Percentiles rank a stretch among this genome's conserved stretches.
Conservation (phyloP, 2,329 filamentous ascomycete species). For the Fusarium proliferatum region DNA sequence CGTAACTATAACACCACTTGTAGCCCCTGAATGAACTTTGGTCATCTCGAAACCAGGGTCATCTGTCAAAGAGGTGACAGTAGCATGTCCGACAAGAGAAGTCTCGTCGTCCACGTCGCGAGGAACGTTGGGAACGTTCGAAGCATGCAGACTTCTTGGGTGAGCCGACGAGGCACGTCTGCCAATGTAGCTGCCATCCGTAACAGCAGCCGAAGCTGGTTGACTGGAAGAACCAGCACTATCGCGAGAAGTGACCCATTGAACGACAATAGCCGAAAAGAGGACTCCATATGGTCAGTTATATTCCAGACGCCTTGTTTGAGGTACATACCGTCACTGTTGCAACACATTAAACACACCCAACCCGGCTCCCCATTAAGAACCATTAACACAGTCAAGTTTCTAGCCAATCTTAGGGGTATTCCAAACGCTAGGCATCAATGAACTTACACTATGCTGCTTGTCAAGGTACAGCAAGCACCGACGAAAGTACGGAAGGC, state of each 20-base stretch:
- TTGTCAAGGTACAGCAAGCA: slow-evolving; percentile 65
- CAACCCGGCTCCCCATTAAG: slow-evolving; percentile 71
- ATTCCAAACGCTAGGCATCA: neutral
- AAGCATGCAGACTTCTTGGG: slow-evolving; percentile 11
- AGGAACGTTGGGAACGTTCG: slow-evolving; percentile 21
- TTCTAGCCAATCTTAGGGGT: slow-evolving; percentile 53
- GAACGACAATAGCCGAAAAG: slow-evolving; percentile 69
- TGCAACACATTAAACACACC: slow-evolving; percentile 74
- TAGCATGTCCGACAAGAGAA: slow-evolving; percentile 40
- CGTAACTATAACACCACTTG: slow-evolving; percentile 50
- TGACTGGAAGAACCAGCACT: slow-evolving; percentile 51
- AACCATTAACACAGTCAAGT: slow-evolving; percentile 67
- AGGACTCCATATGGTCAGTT: slow-evolving; percentile 56
- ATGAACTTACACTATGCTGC: slow-evolving; percentile 64
- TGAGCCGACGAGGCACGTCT: slow-evolving; percentile 18
- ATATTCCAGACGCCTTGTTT: neutral
- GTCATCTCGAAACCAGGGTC: slow-evolving; percentile 32
- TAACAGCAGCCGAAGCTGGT: slow-evolving; percentile 13
- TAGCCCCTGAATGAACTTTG: slow-evolving; percentile 29
- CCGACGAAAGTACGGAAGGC: slow-evolving; percentile 70
- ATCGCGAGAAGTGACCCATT: slow-evolving; percentile 67
- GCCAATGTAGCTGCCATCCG: slow-evolving; percentile 21
- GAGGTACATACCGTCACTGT: slow-evolving; percentile 65
- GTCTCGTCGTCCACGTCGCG: slow-evolving; percentile 43
- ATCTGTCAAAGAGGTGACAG: slow-evolving; percentile 36